Evolutionary conservation across 768 basidiomycete species (phyloP).

Genomic region (Xerocomellus amylosporus): DNA sequence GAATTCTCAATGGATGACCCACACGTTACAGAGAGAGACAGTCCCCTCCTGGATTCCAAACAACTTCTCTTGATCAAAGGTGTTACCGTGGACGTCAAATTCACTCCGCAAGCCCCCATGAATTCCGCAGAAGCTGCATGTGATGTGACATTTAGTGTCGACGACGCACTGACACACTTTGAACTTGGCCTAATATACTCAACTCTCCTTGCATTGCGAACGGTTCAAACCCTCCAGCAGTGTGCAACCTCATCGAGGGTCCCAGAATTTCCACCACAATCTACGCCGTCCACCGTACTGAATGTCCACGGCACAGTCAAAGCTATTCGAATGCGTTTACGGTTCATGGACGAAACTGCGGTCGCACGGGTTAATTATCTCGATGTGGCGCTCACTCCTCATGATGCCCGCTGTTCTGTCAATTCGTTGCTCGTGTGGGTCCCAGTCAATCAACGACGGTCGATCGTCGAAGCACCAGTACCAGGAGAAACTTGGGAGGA

Average conservation of each 20-base stretch:
- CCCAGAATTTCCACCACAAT: conserved; percentile 18
- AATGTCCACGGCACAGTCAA: conserved; percentile 37
- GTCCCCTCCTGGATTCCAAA: conserved; percentile 39
- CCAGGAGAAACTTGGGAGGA: conserved; percentile 67
- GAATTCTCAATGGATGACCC: conserved; percentile 68
- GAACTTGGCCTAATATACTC: conserved; percentile 71
- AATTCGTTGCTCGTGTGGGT: conserved; percentile 56
- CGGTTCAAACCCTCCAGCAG: conserved; percentile 41
- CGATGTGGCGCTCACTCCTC: conserved; percentile 17
- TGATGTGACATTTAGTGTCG: conserved; percentile 48
- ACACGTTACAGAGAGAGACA: conserved; percentile 52
- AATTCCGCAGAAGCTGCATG: conserved; percentile 27
- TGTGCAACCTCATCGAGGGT: conserved; percentile 17
- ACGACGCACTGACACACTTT: conserved; percentile 50
- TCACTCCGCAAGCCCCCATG: conserved; percentile 10
- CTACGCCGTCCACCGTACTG: conserved; percentile 13
- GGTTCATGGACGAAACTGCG: conserved; percentile 48
- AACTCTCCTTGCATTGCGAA: conserved; percentile 57
- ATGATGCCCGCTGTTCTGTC: conserved; percentile 34
- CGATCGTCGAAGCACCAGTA: conserved; percentile 29
- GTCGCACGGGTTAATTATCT: conserved; percentile 36
- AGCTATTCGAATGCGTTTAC: conserved; percentile 46
- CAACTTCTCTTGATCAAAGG: conserved; percentile 44
- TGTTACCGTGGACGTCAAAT: conserved; percentile 27
- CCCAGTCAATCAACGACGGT: conserved; percentile 40